These are phyloP conservation scores for Strobilomyces confusus DNA, from an alignment of 768 basidiomycete genomes.

Conservation along the genomic window DNA sequence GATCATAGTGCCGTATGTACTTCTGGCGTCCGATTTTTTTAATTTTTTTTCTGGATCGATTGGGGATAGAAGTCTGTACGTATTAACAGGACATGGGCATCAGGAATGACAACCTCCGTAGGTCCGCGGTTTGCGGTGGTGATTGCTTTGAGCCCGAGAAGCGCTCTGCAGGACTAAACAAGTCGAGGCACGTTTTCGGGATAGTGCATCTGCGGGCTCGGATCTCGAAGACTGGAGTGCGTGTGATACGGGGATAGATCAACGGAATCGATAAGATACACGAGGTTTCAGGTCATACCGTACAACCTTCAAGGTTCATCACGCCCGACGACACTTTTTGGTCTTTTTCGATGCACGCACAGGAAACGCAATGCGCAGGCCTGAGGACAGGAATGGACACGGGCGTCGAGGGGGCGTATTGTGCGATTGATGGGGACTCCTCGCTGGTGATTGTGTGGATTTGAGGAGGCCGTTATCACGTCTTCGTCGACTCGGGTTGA, in stretches of 20 bases:
- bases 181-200: conserved; percentile 10
- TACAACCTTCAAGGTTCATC: neutral
- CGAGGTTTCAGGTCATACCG: conserved; percentile 7
- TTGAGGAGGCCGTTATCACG: neutral
- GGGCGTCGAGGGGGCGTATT: neutral
- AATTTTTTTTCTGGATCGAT: conserved; percentile 12
- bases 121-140: conserved; percentile 27
- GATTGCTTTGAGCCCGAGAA: conserved; percentile 5
- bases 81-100: conserved; percentile 1
- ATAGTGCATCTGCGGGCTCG: neutral
- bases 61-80: conserved; percentile 20
- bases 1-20: conserved; percentile 30
- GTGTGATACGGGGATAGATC: conserved; percentile 13
- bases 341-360: neutral
- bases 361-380: neutral
- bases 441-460: conserved; percentile 11
- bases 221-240: conserved; percentile 12
- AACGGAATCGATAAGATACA: conserved; percentile 21
- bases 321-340: conserved; percentile 1
- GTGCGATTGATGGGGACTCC: conserved; percentile 1
- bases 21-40: conserved; percentile 12
- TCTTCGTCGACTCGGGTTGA: conserved; percentile 12
- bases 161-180: conserved; percentile 5
- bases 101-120: conserved; percentile 19
- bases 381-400: conserved; percentile 2